These are phyloP conservation scores for Nannochloris sp. DNA, from an alignment of 139 green algal species.

Conservation along the genomic window DNA sequence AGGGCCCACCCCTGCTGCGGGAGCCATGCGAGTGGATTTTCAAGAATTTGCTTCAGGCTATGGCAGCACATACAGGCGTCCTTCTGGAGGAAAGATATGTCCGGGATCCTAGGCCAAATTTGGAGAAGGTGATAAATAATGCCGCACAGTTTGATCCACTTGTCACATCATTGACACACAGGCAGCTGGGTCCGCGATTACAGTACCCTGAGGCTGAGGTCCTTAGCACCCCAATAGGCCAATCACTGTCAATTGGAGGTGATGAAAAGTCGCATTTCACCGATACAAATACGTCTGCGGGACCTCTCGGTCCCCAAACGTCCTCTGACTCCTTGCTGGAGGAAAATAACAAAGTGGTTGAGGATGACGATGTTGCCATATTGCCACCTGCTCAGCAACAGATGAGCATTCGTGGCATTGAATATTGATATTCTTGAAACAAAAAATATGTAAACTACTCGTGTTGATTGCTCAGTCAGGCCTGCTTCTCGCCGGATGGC, in stretches of 20 bases:
- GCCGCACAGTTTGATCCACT: conserved; percentile 14
- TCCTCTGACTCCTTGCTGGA: not conserved
- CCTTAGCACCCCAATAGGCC: too few relatives aligned
- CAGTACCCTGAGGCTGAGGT: not conserved
- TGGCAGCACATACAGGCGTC: conserved; percentile 21
- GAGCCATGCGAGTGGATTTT: conserved; percentile 8
- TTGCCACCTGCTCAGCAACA: conserved; percentile 10
- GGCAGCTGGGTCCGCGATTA: not conserved
- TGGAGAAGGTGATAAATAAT: conserved; percentile 19
- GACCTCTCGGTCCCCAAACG: not conserved
- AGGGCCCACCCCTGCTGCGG: not conserved
- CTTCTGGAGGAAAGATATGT: conserved; percentile 23
- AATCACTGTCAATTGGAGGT: too few relatives aligned
- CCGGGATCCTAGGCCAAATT: conserved; percentile 17
- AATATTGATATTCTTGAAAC: not conserved
- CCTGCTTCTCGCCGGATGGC: not conserved
- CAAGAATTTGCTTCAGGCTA: conserved; percentile 15
- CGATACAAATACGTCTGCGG: too few relatives aligned
- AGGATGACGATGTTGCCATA: not conserved
- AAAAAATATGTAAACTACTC: not conserved
- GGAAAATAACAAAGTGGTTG: not conserved
- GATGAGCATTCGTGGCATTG: not conserved
- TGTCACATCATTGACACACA: conserved; percentile 14
- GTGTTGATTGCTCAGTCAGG: not conserved
- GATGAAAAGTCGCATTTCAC: too few relatives aligned